Percentiles rank a stretch among this genome's conserved stretches.
phyloP scores from a whole-genome alignment of 495 filamentous ascomycete genomes.

The Articulospora tetracladia region DNA sequence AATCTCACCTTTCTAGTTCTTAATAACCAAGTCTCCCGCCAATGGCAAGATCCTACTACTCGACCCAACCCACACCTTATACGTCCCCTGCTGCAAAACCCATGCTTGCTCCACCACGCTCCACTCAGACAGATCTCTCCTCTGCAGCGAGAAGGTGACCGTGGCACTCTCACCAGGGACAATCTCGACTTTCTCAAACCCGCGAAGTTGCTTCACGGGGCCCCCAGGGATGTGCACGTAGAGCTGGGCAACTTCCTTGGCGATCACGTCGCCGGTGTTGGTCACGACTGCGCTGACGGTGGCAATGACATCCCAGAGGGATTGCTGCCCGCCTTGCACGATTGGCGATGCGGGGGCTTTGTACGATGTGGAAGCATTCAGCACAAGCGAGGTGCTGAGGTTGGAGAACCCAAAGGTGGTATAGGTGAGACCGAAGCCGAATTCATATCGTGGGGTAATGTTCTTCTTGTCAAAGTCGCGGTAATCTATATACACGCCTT shows the following conservation, averaged over 20 bases:
- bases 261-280: slow-evolving; percentile 56
- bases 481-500: slow-evolving; percentile 65
- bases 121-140: slow-evolving; percentile 5
- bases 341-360: slow-evolving; percentile 33
- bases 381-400: slow-evolving; percentile 54
- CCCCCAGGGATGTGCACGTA: slow-evolving; percentile 44
- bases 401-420: slow-evolving; percentile 54
- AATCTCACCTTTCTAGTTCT: too few relatives aligned
- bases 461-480: slow-evolving; percentile 65
- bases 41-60: slow-evolving; percentile 37
- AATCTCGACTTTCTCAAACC: slow-evolving; percentile 65
- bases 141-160: slow-evolving; percentile 47
- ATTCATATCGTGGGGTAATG: slow-evolving; percentile 76
- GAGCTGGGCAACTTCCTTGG: slow-evolving; percentile 68
- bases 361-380: slow-evolving; percentile 6
- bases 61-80: not conserved
- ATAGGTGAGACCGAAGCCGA: slow-evolving; percentile 80
- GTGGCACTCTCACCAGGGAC: slow-evolving; percentile 55
- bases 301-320: slow-evolving; percentile 58
- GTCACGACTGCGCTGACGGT: slow-evolving; percentile 39
- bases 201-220: slow-evolving; percentile 66
- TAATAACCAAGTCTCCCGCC: not conserved
- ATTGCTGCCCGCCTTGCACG: slow-evolving; percentile 55
- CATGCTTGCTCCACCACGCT: not conserved
- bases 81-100: slow-evolving; percentile 9